Percentiles rank a stretch among this genome's conserved stretches.
These are phyloP conservation scores for Candida anglica DNA, from an alignment of 805 yeast genomes.

Conservation along the genomic window DNA sequence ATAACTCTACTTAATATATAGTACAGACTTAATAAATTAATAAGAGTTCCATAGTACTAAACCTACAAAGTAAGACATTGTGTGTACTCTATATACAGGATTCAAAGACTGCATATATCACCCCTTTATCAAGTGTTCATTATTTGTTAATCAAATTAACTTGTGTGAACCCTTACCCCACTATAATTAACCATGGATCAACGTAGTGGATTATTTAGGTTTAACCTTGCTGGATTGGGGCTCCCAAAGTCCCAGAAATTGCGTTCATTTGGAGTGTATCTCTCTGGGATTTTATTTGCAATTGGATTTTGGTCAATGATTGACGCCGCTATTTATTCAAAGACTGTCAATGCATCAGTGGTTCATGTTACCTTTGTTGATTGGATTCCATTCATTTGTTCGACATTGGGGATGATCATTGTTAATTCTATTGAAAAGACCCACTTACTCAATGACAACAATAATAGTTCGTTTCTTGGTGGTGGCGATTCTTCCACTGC, in stretches of 20 bases:
- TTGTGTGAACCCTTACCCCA: too few relatives aligned
- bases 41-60: too few relatives aligned
- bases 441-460: constrained; percentile 44
- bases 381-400: constrained; percentile 92
- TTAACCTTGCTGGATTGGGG: constrained; percentile 49
- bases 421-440: constrained; percentile 70
- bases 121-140: too few relatives aligned
- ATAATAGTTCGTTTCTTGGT: constrained; percentile 36
- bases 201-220: constrained; percentile 56
- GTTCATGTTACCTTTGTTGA: constrained; percentile 90
- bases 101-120: too few relatives aligned
- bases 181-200: constrained; percentile 44
- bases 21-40: too few relatives aligned
- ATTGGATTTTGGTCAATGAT: constrained; percentile 85
- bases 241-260: constrained; percentile 69
- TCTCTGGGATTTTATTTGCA: constrained; percentile 76
- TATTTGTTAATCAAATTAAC: too few relatives aligned
- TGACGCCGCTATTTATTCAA: constrained; percentile 85
- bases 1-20: too few relatives aligned
- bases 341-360: constrained; percentile 76
- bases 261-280: constrained; percentile 69
- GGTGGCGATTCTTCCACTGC: constrained; percentile 52
- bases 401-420: constrained; percentile 84
- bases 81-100: too few relatives aligned
- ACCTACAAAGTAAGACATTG: too few relatives aligned